Conservation (phyloP, 495 filamentous ascomycete species). For the Penicillium diatomitis region DNA sequence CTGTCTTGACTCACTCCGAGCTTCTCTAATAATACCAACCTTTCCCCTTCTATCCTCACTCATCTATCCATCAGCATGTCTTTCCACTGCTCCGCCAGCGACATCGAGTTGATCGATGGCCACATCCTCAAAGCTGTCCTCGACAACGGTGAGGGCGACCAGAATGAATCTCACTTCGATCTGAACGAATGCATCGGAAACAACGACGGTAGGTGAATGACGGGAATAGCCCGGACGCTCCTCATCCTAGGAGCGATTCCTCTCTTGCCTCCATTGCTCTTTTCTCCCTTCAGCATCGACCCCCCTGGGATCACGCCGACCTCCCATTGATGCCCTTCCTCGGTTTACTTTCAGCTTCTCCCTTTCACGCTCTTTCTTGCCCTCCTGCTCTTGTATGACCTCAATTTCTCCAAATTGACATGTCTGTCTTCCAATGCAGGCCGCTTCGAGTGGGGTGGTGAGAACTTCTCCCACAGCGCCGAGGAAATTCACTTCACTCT, state of each 20-base stretch:
- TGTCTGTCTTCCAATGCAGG: conserved; percentile 16
- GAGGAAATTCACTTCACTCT: conserved; percentile 26
- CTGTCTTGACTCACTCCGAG: background rate
- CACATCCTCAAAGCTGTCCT: conserved; percentile 32
- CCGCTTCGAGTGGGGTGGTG: conserved; percentile 34
- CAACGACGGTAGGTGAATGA: conserved; percentile 27
- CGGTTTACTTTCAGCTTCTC: too few relatives aligned
- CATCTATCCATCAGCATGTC: conserved; percentile 21
- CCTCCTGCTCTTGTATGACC: too few relatives aligned
- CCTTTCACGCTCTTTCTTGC: too few relatives aligned
- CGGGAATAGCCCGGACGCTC: too few relatives aligned
- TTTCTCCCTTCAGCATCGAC: too few relatives aligned
- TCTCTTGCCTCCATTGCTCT: too few relatives aligned
- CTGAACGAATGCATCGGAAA: conserved; percentile 37
- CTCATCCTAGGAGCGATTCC: too few relatives aligned
- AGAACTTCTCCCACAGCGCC: conserved; percentile 30
- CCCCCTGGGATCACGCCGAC: background rate
- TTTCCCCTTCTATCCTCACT: background rate
- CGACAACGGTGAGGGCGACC: conserved; percentile 17
- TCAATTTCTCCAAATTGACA: too few relatives aligned
- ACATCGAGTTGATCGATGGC: conserved; percentile 32
- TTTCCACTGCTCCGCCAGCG: conserved; percentile 32
- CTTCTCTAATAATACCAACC: background rate
- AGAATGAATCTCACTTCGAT: conserved; percentile 26
- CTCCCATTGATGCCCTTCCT: background rate